phyloP scores from a whole-genome alignment of 352 stramenopile genomes.

The Elongisporangium anandrum region DNA sequence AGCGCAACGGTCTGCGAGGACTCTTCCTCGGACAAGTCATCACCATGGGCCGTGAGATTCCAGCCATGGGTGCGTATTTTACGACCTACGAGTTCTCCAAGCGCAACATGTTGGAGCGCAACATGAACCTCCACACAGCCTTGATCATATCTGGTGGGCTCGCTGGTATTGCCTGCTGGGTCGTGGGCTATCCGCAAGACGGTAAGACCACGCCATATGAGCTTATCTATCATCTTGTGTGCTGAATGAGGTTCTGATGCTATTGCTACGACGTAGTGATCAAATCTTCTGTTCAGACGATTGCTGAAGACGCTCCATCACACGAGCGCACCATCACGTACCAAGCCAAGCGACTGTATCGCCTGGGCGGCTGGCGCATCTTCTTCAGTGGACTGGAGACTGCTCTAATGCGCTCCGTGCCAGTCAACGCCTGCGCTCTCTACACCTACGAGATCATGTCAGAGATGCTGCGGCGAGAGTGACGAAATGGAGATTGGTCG shows the following conservation, averaged over 20 bases:
- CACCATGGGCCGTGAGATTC: slow-evolving; percentile 71
- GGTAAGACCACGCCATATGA: slow-evolving; percentile 22
- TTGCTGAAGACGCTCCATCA: slow-evolving; percentile 44
- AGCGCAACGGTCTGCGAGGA: slow-evolving; percentile 46
- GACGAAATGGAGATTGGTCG: slow-evolving; percentile 1
- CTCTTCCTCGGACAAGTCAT: slow-evolving; percentile 73
- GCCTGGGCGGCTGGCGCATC: slow-evolving; percentile 57
- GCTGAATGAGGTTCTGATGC: not conserved
- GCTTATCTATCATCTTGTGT: not conserved
- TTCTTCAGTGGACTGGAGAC: slow-evolving; percentile 80
- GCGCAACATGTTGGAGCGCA: slow-evolving; percentile 53
- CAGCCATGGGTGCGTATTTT: slow-evolving; percentile 83
- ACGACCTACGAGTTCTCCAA: slow-evolving; percentile 77
- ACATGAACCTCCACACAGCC: slow-evolving; percentile 53
- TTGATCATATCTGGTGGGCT: slow-evolving; percentile 77
- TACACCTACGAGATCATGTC: slow-evolving; percentile 82
- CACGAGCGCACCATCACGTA: slow-evolving; percentile 70
- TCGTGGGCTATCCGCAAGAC: slow-evolving; percentile 77
- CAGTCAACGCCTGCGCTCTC: slow-evolving; percentile 83
- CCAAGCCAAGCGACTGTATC: slow-evolving; percentile 62
- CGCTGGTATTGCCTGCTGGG: slow-evolving; percentile 75
- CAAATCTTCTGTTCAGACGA: slow-evolving; percentile 85
- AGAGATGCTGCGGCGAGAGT: slow-evolving; percentile 27
- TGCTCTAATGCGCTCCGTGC: slow-evolving; percentile 77
- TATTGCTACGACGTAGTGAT: too few species aligned